These are phyloP conservation scores for Backusella luteola DNA, from an alignment of 192 early-diverging fungal species.

Conservation along the genomic window DNA sequence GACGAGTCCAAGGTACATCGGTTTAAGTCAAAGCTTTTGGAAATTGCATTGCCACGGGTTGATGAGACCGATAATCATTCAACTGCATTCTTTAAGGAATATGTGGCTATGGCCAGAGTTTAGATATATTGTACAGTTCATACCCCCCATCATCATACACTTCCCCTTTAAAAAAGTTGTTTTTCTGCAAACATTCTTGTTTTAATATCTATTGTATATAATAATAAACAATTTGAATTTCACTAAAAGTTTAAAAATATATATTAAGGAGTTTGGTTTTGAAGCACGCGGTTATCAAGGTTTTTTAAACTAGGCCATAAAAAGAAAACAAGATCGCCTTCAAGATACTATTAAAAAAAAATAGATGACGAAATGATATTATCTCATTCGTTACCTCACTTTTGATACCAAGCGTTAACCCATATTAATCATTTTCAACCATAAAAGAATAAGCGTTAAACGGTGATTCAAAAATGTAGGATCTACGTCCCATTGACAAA, in stretches of 20 bases:
- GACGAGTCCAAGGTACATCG: background rate
- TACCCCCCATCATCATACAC: background rate
- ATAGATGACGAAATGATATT: background rate
- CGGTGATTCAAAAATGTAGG: too few relatives aligned
- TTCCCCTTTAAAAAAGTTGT: background rate
- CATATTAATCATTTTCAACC: too few relatives aligned
- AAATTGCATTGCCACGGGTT: background rate
- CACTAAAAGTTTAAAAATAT: background rate
- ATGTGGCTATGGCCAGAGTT: constrained; percentile 16
- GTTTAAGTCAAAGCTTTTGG: background rate
- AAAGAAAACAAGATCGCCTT: background rate
- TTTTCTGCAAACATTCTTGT: background rate
- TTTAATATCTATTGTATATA: background rate
- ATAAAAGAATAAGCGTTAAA: too few relatives aligned
- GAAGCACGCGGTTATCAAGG: background rate
- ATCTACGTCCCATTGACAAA: too few relatives aligned
- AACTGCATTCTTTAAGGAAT: constrained; percentile 18
- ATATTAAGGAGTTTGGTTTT: background rate
- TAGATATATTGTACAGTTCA: background rate
- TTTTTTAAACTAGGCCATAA: background rate
- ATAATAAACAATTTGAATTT: background rate
- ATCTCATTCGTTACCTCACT: background rate
- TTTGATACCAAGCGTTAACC: too few relatives aligned
- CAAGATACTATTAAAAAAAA: background rate
- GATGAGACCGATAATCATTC: constrained; percentile 12